Evolutionary conservation across 139 green algal genomes (phyloP).

Genomic region (Spirogloea muscicola): DNA sequence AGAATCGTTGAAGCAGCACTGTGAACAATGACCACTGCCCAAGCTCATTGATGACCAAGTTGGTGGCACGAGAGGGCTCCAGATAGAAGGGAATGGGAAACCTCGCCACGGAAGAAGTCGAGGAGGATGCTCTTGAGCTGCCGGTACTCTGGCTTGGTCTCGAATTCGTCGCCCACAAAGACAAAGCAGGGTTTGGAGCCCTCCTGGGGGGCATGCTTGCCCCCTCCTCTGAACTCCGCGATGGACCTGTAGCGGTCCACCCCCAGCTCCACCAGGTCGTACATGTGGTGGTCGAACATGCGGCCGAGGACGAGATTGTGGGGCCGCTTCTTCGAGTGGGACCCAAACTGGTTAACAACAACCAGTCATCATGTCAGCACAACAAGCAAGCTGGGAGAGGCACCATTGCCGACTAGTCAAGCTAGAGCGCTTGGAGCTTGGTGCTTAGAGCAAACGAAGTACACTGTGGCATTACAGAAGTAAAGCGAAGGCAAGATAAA

Average conservation of each 20-base stretch:
- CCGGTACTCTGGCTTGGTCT: constrained; percentile 7
- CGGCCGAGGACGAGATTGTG: constrained; percentile 89
- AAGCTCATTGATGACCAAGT: neutral
- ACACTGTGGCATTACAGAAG: neutral
- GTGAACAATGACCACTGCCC: neutral
- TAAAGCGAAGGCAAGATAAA: neutral
- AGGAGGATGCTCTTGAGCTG: constrained; percentile 39
- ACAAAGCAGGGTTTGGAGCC: constrained; percentile 47
- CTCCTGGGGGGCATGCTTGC: constrained; percentile 22
- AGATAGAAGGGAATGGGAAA: neutral
- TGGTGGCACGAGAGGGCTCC: neutral
- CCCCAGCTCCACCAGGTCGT: constrained; percentile 67
- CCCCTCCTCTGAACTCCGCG: constrained; percentile 2
- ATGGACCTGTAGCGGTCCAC: constrained; percentile 26
- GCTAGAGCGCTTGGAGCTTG: neutral
- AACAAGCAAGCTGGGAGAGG: neutral
- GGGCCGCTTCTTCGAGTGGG: constrained; percentile 92
- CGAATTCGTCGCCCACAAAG: constrained; percentile 40
- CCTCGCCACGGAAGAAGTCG: constrained; percentile 39
- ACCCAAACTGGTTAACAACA: constrained; percentile 73
- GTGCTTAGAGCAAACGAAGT: neutral
- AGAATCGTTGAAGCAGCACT: neutral
- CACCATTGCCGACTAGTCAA: neutral
- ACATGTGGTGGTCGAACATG: constrained; percentile 83
- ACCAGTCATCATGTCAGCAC: neutral